phyloP scores from a whole-genome alignment of 129 eudicot species.

The Centrapalus pauciflorus region DNA sequence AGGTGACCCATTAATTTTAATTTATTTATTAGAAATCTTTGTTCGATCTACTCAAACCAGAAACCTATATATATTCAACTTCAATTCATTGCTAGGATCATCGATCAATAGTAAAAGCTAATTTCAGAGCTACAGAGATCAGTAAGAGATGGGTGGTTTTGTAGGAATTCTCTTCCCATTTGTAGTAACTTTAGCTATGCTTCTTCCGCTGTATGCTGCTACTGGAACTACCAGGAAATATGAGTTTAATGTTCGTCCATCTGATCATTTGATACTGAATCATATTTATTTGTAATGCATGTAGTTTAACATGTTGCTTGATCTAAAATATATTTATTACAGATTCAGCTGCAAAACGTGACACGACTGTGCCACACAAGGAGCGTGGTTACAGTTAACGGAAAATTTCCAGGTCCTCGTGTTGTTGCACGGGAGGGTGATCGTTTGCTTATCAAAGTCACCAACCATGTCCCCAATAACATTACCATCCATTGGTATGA shows the following conservation, averaged over 20 bases:
- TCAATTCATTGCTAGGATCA: not conserved
- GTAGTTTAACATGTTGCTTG: no score
- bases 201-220: conserved; percentile 1
- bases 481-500: conserved; percentile 41
- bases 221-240: conserved; percentile 25
- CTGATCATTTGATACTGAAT: not conserved
- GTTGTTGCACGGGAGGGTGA: conserved; percentile 16
- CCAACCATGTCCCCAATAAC: conserved; percentile 26
- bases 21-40: not conserved
- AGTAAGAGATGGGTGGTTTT: conserved; percentile 3
- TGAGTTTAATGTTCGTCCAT: conserved; percentile 15
- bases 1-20: conserved; percentile 11
- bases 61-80: conserved; percentile 8
- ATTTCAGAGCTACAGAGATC: not conserved
- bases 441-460: conserved; percentile 24
- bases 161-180: not conserved
- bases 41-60: not conserved
- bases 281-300: not conserved
- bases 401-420: conserved; percentile 29
- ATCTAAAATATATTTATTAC: no score
- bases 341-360: conserved; percentile 15
- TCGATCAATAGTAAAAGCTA: conserved; percentile 1
- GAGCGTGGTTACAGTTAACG: conserved; percentile 28
- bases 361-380: conserved; percentile 37
- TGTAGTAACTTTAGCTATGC: not conserved